Base-by-base conservation (phyloP, 2,329 filamentous ascomycete genomes). In the Sarocladiaceae sp. region DNA sequence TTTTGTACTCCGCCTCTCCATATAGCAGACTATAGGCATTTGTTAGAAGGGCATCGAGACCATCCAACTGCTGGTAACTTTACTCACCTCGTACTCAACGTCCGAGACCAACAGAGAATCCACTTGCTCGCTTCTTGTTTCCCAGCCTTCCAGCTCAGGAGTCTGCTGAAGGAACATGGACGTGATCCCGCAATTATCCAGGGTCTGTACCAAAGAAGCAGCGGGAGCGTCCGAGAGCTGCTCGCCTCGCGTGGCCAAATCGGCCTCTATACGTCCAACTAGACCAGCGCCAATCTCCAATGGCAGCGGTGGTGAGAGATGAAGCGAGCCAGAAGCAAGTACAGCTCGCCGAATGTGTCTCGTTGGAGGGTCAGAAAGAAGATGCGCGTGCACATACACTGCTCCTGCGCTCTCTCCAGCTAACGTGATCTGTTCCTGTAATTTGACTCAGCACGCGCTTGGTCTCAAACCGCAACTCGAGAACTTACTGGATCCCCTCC, bases 331-430 rank as follows among this genome's bases (percentile, higher is more conserved):
- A 0, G 68, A 72, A 18, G 62, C 58, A 6, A 72, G 43, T 3
- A 70, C 57, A 3, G 55, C 62, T 33, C 37, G 19, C 3, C 24
- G 37, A 16, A 41, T 15, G 13, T 63, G 58, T 23, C 53, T 58
- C 1, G 65, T 51, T 1, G 53, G 56, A 2, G 55, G 57, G 3
- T 59, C 59, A 1, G 56, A 55, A 16, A 62, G 56, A 12, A 65
- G 31, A 52, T 66, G 68, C 1, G 66, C 68, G 50, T 72, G 69
- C 4, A 56, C 59, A 19, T 70, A 70, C 2, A 71, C 58, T 3
- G 64, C 69, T 0, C 69, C 69, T 0, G 69, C 69, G 34, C 68
- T 72, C 47, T 72, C 68, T 3, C 69, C 69, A 1, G 61, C 61
- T 2, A 72, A 44, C 0, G 68, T 71, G 6, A 72, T 60, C 18